Evolutionary conservation across 768 basidiomycete genomes (phyloP).

Genomic region (Gloeopeniophorella convolvens): DNA sequence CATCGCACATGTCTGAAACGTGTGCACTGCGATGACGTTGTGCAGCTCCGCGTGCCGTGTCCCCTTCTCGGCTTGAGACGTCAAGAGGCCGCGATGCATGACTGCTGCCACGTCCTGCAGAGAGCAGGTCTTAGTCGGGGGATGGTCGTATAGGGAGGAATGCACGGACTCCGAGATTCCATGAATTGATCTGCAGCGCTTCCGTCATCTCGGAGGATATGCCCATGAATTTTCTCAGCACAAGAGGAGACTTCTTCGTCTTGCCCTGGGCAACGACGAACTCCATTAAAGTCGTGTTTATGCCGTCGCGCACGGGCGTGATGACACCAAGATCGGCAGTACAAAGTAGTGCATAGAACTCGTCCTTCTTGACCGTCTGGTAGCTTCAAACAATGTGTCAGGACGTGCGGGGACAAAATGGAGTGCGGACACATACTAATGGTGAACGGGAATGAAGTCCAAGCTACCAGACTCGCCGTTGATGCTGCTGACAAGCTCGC

Average conservation of each 20-base stretch:
- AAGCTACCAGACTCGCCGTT: conserved; percentile 93
- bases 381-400: conserved; percentile 47
- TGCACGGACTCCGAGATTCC: conserved; percentile 77
- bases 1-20: conserved; percentile 92
- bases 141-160: neutral
- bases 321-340: conserved; percentile 94
- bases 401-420: neutral
- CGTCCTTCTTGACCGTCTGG: conserved; percentile 94
- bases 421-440: conserved; percentile 66
- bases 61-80: conserved; percentile 72
- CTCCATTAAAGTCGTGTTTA: conserved; percentile 99
- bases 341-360: conserved; percentile 91
- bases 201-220: conserved; percentile 89
- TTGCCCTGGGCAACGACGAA: conserved; percentile 90
- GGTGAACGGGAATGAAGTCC: conserved; percentile 95
- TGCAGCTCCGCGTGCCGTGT: conserved; percentile 69
- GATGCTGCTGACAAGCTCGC: conserved; percentile 90
- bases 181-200: conserved; percentile 89
- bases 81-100: conserved; percentile 81
- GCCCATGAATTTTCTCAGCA: conserved; percentile 97
- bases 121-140: neutral
- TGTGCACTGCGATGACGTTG: conserved; percentile 85
- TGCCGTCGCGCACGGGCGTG: conserved; percentile 92
- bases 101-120: conserved; percentile 76
- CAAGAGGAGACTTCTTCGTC: conserved; percentile 78